Conservation (phyloP, 371 early-diverging fungal genomes). For the Actinomucor elegans region DNA sequence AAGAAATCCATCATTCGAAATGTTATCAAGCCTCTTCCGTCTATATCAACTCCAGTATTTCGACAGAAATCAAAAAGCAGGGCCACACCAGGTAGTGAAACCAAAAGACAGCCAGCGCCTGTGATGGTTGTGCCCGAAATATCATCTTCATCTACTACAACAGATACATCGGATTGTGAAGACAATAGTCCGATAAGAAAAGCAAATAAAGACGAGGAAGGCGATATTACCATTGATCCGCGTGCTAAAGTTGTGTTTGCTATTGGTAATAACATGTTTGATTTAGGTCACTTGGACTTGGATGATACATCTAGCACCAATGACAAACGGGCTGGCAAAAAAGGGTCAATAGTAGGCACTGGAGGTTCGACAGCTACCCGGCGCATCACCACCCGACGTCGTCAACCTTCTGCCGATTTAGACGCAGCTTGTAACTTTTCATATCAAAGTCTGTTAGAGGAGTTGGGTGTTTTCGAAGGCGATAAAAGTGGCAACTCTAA, state of each 20-base stretch:
- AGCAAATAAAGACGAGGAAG: constrained; percentile 5
- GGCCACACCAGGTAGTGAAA: background rate
- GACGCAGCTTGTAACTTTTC: constrained; percentile 21
- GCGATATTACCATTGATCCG: constrained; percentile 39
- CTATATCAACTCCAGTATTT: constrained; percentile 5
- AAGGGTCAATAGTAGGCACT: background rate
- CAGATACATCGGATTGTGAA: constrained; percentile 1
- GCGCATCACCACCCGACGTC: constrained; percentile 3
- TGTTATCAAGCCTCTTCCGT: constrained; percentile 18
- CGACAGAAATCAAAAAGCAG: background rate
- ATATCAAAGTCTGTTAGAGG: constrained; percentile 27
- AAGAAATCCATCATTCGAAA: constrained; percentile 12
- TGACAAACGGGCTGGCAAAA: background rate
- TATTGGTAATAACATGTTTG: constrained; percentile 56
- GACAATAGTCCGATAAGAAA: background rate
- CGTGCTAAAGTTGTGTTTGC: constrained; percentile 53
- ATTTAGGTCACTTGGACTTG: constrained; percentile 37
- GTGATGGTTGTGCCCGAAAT: constrained; percentile 1
- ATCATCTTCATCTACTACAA: constrained; percentile 1
- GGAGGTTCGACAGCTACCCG: background rate
- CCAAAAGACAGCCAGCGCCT: background rate
- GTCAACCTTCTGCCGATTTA: constrained; percentile 16
- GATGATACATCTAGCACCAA: background rate
- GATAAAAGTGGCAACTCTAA: background rate
- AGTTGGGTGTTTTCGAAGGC: constrained; percentile 22